A percentile compares a stretch with the other conserved stretches of the same genome.
Evolutionary conservation across 2,329 filamentous ascomycete species (phyloP).

Genomic region (Apiospora saccharicola): DNA sequence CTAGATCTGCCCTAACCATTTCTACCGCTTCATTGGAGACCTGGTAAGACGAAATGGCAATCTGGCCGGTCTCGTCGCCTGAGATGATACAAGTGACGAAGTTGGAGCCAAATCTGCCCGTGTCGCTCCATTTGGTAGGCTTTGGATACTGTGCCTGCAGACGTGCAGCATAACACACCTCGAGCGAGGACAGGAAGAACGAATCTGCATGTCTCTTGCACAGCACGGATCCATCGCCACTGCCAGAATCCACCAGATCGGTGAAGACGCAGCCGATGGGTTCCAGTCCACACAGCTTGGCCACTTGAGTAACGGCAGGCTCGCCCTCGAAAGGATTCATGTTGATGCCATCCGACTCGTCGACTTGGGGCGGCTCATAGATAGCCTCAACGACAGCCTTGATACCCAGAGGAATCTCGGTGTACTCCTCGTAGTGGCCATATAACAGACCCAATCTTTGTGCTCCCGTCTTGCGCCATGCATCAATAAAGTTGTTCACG

Average conservation of each 20-base stretch:
- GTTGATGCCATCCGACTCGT: conserved; percentile 88
- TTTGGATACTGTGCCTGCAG: conserved; percentile 90
- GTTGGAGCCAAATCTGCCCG: conserved; percentile 90
- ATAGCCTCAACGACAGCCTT: conserved; percentile 98
- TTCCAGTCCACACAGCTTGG: conserved; percentile 83
- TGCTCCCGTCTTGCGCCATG: conserved; percentile 85
- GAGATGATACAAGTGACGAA: conserved; percentile 97
- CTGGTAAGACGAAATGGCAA: conserved; percentile 90
- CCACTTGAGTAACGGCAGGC: conserved; percentile 80
- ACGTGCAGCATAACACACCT: conserved; percentile 87
- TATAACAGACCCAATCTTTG: conserved; percentile 93
- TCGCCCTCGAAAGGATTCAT: conserved; percentile 87
- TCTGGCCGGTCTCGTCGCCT: conserved; percentile 89
- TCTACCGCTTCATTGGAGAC: conserved; percentile 95
- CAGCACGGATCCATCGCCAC: conserved; percentile 82
- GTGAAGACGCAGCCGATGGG: conserved; percentile 95
- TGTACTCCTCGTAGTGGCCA: conserved; percentile 88
- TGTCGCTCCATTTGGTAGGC: conserved; percentile 95
- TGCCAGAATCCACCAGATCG: conserved; percentile 83
- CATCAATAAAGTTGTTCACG: conserved; percentile 88
- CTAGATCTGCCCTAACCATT: conserved; percentile 94
- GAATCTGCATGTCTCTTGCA: conserved; percentile 97
- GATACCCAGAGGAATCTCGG: conserved; percentile 89
- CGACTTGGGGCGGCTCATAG: conserved; percentile 91
- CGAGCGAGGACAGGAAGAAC: conserved; percentile 90